Conservation (phyloP, 2,329 filamentous ascomycete genomes). For the Annulohypoxylon truncatum region DNA sequence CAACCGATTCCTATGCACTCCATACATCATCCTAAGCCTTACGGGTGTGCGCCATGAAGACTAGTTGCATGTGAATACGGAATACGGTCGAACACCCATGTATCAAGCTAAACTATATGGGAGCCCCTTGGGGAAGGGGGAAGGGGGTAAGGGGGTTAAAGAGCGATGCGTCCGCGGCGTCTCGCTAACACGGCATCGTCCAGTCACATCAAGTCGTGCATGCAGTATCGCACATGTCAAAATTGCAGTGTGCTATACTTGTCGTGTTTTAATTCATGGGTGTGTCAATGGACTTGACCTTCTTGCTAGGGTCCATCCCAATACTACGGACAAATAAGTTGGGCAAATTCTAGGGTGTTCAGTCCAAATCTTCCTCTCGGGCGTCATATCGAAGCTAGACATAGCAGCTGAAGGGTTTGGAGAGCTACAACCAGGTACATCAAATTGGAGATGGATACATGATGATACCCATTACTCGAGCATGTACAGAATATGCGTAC, state of each 20-base stretch:
- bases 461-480: background rate
- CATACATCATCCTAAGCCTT: conserved; percentile 33
- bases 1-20: conserved; percentile 23
- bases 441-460: conserved; percentile 13
- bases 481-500: background rate
- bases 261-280: conserved; percentile 22
- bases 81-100: background rate
- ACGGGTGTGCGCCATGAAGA: conserved; percentile 16
- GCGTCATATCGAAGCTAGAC: conserved; percentile 19
- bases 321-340: conserved; percentile 32
- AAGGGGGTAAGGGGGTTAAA: background rate
- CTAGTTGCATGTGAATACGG: conserved; percentile 24
- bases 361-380: conserved; percentile 19
- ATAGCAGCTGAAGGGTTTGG: conserved; percentile 6
- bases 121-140: background rate
- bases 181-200: conserved; percentile 16
- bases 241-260: conserved; percentile 9
- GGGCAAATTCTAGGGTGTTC: conserved; percentile 20
- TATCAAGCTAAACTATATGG: conserved; percentile 4
- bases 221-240: conserved; percentile 29
- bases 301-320: conserved; percentile 32
- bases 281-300: conserved; percentile 30
- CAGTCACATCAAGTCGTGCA: conserved; percentile 19
- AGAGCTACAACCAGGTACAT: conserved; percentile 13
- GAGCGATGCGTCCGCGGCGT: conserved; percentile 22